A percentile compares a stretch with the other conserved stretches of the same genome.
phyloP scores from a whole-genome alignment of 108 stramenopile species.

The Mediolabrus comicus region DNA sequence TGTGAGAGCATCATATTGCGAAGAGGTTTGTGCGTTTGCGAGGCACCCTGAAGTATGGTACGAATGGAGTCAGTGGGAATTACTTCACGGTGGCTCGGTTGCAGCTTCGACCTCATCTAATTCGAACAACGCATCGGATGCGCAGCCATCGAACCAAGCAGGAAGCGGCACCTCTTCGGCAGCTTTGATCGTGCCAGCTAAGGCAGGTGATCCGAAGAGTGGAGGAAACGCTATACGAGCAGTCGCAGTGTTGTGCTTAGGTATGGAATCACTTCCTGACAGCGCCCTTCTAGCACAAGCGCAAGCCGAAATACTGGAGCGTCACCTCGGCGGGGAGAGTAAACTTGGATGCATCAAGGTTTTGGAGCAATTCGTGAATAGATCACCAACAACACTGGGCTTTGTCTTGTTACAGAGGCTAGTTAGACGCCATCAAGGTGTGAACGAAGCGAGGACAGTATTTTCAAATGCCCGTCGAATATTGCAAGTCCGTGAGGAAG shows the following conservation, averaged over 20 bases:
- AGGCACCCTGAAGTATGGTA: slow-evolving; percentile 86
- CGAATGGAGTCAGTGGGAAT: slow-evolving; percentile 88
- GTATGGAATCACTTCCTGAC: slow-evolving; percentile 67
- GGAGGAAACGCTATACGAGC: slow-evolving; percentile 47
- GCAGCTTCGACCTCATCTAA: slow-evolving; percentile 17
- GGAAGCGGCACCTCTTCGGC: slow-evolving; percentile 18
- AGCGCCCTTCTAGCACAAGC: slow-evolving; percentile 69
- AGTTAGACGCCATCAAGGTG: slow-evolving; percentile 74
- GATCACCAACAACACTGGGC: slow-evolving; percentile 69
- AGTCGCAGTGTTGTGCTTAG: slow-evolving; percentile 65
- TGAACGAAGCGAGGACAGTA: slow-evolving; percentile 64
- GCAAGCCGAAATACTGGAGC: slow-evolving; percentile 72
- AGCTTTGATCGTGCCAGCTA: slow-evolving; percentile 32
- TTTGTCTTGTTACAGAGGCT: slow-evolving; percentile 76
- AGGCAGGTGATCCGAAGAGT: slow-evolving; percentile 27
- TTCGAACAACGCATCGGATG: neutral
- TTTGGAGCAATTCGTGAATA: slow-evolving; percentile 61
- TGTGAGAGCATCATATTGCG: slow-evolving; percentile 71
- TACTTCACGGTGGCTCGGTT: slow-evolving; percentile 39
- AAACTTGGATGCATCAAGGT: slow-evolving; percentile 45
- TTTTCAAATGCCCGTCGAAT: slow-evolving; percentile 75
- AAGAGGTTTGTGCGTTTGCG: slow-evolving; percentile 73
- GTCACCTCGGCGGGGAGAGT: slow-evolving; percentile 19
- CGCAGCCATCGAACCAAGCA: slow-evolving; percentile 5
- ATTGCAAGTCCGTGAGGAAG: slow-evolving; percentile 47